Base-by-base conservation (phyloP, 2,329 filamentous ascomycete genomes). In the Xylaria sp. region DNA sequence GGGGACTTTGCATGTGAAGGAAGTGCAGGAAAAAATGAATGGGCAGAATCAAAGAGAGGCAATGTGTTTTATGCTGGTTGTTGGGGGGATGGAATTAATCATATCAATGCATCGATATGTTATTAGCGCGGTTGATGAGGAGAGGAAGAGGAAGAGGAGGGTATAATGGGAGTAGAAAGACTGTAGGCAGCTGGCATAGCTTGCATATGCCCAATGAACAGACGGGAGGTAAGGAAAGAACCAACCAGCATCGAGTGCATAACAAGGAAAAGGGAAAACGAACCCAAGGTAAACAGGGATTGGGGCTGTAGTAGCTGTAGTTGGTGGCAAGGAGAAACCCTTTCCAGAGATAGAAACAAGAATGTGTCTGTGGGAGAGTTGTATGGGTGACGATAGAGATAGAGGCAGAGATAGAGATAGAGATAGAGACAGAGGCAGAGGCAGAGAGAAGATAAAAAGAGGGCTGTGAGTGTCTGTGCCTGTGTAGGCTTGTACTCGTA, bases 101-200 rank as follows among this genome's bases (percentile, higher is more conserved):
- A 48, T 49, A 39, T 46, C 53, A 34, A n/a, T 59, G 53, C 49
- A 59, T 48, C 42, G 54, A 61, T 37, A 53, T 34, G 52, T 34
- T 18, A 55, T 57, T 55, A 57, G 59, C 47, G 56, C 18, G 42
- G 44, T 54, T 51, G 56, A 16, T 55, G 56, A 42, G 37, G 58
- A 18, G 34, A 55, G 13, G 56, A 59, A 34, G 42, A 46, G 13
- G 42, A 46, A 11, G 42, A 46, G 9, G 42, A n/a, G n/a, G 42
- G 34, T 51, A 49, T 34, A 59, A 52, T 39, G 49, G 53, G 46
- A 54, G 18, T n/a, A 13, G 49, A 42, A 37, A 13, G 51, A 5
- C n/a, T n/a, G 11, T 39, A 13, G 23, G 35, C 19, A 47, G 35
- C 47, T 30, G 23, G 23, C 23, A 30, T 30, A 30, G 23, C 23